Evolutionary conservation across 2,329 filamentous ascomycete species (phyloP).

Genomic region (Epichloe baconii): DNA sequence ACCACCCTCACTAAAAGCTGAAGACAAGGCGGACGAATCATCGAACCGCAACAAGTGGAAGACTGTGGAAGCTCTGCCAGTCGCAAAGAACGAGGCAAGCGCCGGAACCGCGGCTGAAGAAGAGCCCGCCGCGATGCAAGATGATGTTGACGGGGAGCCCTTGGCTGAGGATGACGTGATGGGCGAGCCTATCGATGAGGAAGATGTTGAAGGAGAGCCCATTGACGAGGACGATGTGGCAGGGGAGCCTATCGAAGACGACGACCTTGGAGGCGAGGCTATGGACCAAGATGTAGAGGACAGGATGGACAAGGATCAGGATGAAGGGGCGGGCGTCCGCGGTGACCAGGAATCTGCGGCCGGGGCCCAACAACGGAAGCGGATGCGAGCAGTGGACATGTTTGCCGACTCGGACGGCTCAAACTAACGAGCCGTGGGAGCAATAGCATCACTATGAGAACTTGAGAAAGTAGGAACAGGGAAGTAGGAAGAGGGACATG

Average conservation of each 20-base stretch:
- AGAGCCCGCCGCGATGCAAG: slow-evolving; percentile 17
- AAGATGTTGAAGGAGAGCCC: slow-evolving; percentile 33
- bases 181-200: slow-evolving; percentile 32
- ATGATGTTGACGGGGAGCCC: slow-evolving; percentile 25
- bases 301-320: slow-evolving; percentile 22
- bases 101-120: slow-evolving; percentile 4
- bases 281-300: slow-evolving; percentile 25
- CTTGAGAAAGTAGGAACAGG: too few species aligned
- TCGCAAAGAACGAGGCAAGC: slow-evolving; percentile 6
- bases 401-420: slow-evolving; percentile 62
- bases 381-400: slow-evolving; percentile 73
- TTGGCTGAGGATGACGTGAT: slow-evolving; percentile 30
- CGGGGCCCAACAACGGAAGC: slow-evolving; percentile 33
- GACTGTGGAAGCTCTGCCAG: slow-evolving; percentile 27
- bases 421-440: slow-evolving; percentile 2
- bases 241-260: slow-evolving; percentile 29
- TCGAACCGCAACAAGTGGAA: slow-evolving; percentile 35
- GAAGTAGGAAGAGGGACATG: too few species aligned
- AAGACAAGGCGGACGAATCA: slow-evolving; percentile 14
- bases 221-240: slow-evolving; percentile 29
- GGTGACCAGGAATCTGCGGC: slow-evolving; percentile 22
- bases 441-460: neutral
- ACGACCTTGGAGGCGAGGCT: slow-evolving; percentile 27
- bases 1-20: slow-evolving; percentile 36
- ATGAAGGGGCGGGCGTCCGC: slow-evolving; percentile 23